Percentiles rank a stretch among this genome's conserved stretches.
Conservation (phyloP, 2,329 filamentous ascomycete genomes). For the Ascochyta lentis region DNA sequence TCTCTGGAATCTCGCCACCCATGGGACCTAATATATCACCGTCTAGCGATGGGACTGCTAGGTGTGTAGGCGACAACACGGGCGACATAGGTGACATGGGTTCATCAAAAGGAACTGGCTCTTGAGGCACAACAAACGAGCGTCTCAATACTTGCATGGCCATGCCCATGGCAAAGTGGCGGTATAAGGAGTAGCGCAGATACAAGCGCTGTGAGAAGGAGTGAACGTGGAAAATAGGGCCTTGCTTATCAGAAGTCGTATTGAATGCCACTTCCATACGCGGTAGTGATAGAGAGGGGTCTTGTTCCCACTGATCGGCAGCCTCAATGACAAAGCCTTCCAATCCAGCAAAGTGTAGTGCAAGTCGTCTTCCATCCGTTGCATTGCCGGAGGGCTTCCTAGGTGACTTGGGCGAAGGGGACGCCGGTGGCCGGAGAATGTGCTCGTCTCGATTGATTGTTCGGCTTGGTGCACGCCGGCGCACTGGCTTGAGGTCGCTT, state of each 20-base stretch:
- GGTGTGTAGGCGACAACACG: slow-evolving; percentile 26
- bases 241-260: slow-evolving; percentile 84
- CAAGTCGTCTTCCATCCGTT: slow-evolving; percentile 81
- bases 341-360: slow-evolving; percentile 80
- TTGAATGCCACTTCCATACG: slow-evolving; percentile 86
- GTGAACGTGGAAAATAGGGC: slow-evolving; percentile 86
- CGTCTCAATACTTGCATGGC: slow-evolving; percentile 73
- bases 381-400: slow-evolving; percentile 55
- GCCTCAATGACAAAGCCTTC: slow-evolving; percentile 93
- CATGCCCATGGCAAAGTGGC: slow-evolving; percentile 87
- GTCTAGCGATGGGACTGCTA: slow-evolving; percentile 43
- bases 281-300: slow-evolving; percentile 86
- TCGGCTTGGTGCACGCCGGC: slow-evolving; percentile 76
- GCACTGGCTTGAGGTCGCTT: slow-evolving; percentile 61
- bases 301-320: slow-evolving; percentile 79
- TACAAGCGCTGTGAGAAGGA: slow-evolving; percentile 79
- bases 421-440: slow-evolving; percentile 61
- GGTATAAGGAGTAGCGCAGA: slow-evolving; percentile 89
- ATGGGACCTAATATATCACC: slow-evolving; percentile 36
- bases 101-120: slow-evolving; percentile 20
- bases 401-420: slow-evolving; percentile 56
- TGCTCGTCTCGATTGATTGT: slow-evolving; percentile 66
- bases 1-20: slow-evolving; percentile 59
- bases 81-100: slow-evolving; percentile 24
- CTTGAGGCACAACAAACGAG: slow-evolving; percentile 47